Evolutionary conservation across 2,329 filamentous ascomycete species (phyloP), one percentile per base, ranked within the genome.

Genomic region (Rutstroemia sydowiana): DNA sequence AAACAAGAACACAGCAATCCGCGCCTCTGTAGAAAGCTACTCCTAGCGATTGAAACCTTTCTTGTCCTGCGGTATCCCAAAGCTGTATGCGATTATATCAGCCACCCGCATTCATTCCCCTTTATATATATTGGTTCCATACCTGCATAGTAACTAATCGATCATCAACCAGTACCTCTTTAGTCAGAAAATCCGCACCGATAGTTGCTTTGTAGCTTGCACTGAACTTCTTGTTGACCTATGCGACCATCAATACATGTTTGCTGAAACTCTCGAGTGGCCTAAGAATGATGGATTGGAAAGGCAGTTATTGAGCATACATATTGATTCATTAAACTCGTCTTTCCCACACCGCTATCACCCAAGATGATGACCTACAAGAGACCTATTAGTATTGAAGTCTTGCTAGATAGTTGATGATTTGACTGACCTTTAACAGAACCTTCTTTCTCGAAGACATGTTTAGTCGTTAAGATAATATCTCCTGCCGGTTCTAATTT

Each of bases 281-380:
- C 14, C 39, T 14, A 42, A 42, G 21, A 13, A n/a, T 26, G 9
- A 7, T 32, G 16, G 20, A 32, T 21, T n/a, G 30, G 21, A 8
- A 16, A 16, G 30, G 18, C 36, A n/a, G 43, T 20, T 43, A 41
- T 57, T 52, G 44, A 52, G 64, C 87, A 71, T 83, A 97, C 93
- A 88, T 97, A 98, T 97, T 98, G 93, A 76, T 98, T 98, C 93
- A 98, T 98, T 81, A 98, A 84, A 73, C 90, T 96, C 56, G 93
- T 98, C 81, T 98, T 98, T 70, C 93, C 93, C 57, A 98, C 93
- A 74, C 93, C 93, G 72, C 92, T 97, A 72, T 98, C 93, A 65
- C 93, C 93, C 63, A 98, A 85, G 73, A 98, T 97, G 67, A 98
- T 98, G 67, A 98, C 91, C 92, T 97, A 65, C 21, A 39, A 50